phyloP scores from a whole-genome alignment of 2,329 filamentous ascomycete species.

The Chrysoporthe deuterocubensis region DNA sequence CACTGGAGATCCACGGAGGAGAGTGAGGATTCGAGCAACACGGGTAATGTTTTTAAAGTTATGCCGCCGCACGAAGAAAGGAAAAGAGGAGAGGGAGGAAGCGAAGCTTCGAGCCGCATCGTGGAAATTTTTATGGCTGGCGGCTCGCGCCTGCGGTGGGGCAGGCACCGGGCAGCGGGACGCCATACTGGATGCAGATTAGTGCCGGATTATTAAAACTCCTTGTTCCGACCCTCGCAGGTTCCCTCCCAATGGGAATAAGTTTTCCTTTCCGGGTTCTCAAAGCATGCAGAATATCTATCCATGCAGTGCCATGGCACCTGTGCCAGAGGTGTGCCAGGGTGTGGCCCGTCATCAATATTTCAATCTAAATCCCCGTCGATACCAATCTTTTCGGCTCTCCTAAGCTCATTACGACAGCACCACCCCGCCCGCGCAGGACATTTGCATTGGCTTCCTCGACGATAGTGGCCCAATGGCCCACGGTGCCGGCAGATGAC shows the following conservation, averaged over 20 bases:
- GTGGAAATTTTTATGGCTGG: slow-evolving; percentile 31
- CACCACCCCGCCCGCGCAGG: slow-evolving; percentile 6
- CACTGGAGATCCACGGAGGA: slow-evolving; percentile 57
- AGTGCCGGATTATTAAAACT: slow-evolving; percentile 16
- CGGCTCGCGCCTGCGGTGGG: slow-evolving; percentile 11
- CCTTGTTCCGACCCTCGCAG: slow-evolving; percentile 13
- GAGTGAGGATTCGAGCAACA: slow-evolving; percentile 72
- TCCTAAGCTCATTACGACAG: slow-evolving; percentile 11
- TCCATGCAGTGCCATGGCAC: not conserved
- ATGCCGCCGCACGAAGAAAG: slow-evolving; percentile 79
- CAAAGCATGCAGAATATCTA: not conserved
- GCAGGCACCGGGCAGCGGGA: not conserved
- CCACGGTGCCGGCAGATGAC: not conserved
- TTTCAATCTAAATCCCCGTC: slow-evolving; percentile 30
- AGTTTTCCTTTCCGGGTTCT: not conserved
- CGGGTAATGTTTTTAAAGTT: slow-evolving; percentile 69
- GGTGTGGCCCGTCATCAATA: slow-evolving; percentile 24
- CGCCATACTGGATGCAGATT: slow-evolving; percentile 10
- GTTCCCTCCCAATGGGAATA: not conserved
- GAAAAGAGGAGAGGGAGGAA: slow-evolving; percentile 53
- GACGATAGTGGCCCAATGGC: not conserved
- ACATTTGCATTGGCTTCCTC: slow-evolving; percentile 10
- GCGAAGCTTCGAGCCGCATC: slow-evolving; percentile 24
- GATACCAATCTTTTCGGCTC: slow-evolving; percentile 20
- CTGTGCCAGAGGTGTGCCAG: not conserved